phyloP scores from a whole-genome alignment of 1,284 basidiomycete genomes.

The Boletellus deceptivus region DNA sequence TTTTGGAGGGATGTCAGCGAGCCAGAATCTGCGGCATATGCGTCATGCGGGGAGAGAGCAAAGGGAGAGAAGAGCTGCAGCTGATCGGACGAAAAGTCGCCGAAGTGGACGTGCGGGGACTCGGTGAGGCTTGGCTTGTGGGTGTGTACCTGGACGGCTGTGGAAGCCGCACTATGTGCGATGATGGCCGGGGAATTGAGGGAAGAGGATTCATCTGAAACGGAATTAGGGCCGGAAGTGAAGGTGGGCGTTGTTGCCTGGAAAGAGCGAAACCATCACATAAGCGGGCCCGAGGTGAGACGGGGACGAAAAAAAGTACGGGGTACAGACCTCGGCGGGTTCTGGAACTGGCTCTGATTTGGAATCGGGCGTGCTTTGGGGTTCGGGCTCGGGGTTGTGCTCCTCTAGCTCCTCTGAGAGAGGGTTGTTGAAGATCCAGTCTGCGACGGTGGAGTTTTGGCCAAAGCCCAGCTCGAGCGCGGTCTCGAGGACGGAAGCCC shows the following conservation, averaged over 20 bases:
- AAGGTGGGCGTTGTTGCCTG: constrained; percentile 27
- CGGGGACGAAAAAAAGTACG: background rate
- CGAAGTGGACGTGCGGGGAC: constrained; percentile 31
- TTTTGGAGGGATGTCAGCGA: constrained; percentile 2
- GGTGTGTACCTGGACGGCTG: constrained; percentile 19
- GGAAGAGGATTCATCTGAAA: constrained; percentile 33
- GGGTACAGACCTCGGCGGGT: constrained; percentile 18
- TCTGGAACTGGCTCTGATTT: constrained; percentile 10
- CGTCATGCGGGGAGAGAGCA: constrained; percentile 10
- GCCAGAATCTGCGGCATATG: constrained; percentile 1
- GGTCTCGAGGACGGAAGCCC: constrained; percentile 68
- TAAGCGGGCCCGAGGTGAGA: constrained; percentile 6
- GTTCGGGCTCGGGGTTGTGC: constrained; percentile 1
- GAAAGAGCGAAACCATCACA: constrained; percentile 11
- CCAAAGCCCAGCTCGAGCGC: constrained; percentile 64
- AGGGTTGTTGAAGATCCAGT: constrained; percentile 66
- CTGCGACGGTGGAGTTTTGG: constrained; percentile 52
- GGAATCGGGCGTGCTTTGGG: background rate
- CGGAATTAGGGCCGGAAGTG: constrained; percentile 30
- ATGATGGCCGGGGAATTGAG: constrained; percentile 26
- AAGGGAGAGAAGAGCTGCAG: constrained; percentile 27
- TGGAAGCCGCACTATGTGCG: constrained; percentile 14
- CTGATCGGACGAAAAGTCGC: constrained; percentile 31
- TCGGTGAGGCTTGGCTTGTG: constrained; percentile 31
- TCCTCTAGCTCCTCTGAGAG: constrained; percentile 52